Conservation (phyloP, 2,329 filamentous ascomycete genomes). For the Neofusicoccum kwambonambiense region DNA sequence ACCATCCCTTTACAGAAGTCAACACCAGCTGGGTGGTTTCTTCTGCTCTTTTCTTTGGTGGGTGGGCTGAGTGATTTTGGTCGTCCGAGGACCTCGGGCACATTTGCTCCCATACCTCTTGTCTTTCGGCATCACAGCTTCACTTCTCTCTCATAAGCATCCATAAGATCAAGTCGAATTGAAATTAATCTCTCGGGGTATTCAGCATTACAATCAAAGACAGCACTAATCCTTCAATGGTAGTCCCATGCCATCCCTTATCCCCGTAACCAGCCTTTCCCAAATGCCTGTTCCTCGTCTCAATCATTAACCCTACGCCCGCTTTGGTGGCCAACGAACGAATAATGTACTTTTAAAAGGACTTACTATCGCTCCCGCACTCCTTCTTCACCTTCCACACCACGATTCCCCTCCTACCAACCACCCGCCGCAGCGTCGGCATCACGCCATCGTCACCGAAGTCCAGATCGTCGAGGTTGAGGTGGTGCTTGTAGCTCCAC, state of each 20-base stretch:
- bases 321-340: not conserved
- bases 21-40: no score
- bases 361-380: conserved; percentile 26
- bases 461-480: conserved; percentile 79
- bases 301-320: not conserved
- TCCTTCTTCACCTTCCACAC: conserved; percentile 44
- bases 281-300: not conserved
- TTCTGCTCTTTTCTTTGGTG: no score
- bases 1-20: no score
- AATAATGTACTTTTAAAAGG: not conserved
- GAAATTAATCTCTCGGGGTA: not conserved
- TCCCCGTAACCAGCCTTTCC: not conserved
- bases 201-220: not conserved
- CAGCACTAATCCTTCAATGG: not conserved
- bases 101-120: no score
- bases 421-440: conserved; percentile 66
- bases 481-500: conserved; percentile 65
- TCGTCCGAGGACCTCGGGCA: no score
- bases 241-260: not conserved
- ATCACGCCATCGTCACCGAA: conserved; percentile 74
- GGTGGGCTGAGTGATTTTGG: no score
- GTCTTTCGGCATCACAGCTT: no score
- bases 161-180: no score
- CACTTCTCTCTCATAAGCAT: no score
- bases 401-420: conserved; percentile 50